These are phyloP conservation scores for Pythium pyrilobum DNA, from an alignment of 352 stramenopile species.

Conservation along the genomic window DNA sequence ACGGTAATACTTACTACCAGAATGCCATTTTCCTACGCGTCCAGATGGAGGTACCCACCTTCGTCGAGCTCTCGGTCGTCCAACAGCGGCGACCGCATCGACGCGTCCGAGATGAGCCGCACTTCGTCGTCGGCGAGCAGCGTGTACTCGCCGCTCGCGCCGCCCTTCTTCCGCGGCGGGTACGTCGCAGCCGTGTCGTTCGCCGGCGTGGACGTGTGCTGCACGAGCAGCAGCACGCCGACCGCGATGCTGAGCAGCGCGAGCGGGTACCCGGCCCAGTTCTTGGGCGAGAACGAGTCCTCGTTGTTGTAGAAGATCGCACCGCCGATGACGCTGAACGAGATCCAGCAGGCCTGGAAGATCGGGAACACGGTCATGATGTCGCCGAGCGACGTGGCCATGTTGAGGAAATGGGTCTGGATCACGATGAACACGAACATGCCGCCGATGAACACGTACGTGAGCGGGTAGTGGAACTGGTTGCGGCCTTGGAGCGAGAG, in stretches of 20 bases:
- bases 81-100: constrained; percentile 59
- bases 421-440: constrained; percentile 86
- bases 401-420: constrained; percentile 86
- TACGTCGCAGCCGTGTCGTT: not conserved
- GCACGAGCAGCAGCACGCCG: constrained; percentile 68
- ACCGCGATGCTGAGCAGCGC: constrained; percentile 60
- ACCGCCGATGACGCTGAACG: constrained; percentile 80
- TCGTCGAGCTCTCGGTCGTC: constrained; percentile 29
- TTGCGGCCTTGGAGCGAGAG: constrained; percentile 81
- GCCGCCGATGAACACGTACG: constrained; percentile 82
- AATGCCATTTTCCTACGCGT: constrained; percentile 10
- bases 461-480: constrained; percentile 81
- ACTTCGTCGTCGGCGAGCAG: constrained; percentile 45
- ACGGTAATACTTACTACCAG: not conserved
- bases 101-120: constrained; percentile 55
- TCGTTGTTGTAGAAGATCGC: constrained; percentile 83
- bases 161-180: not conserved
- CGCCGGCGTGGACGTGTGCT: constrained; percentile 37
- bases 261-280: constrained; percentile 72
- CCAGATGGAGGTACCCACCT: constrained; percentile 44
- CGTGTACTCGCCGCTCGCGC: constrained; percentile 27
- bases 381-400: constrained; percentile 75
- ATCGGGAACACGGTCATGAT: constrained; percentile 89
- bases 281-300: constrained; percentile 38
- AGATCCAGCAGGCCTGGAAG: constrained; percentile 87